These are phyloP conservation scores for Chenopodium album DNA, from an alignment of 148 eudicot genomes.

Conservation along the genomic window DNA sequence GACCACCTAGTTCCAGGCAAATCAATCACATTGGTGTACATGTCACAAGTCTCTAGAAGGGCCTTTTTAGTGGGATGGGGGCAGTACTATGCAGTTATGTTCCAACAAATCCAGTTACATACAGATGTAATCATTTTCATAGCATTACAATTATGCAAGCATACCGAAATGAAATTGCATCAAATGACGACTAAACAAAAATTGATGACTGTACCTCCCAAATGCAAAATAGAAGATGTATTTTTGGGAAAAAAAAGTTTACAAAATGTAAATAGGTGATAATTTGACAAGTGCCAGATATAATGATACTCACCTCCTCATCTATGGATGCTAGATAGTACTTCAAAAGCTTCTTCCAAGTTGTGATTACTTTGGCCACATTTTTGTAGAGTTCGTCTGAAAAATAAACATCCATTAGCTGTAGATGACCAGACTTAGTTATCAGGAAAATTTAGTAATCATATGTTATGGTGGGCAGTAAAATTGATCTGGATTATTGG, in stretches of 20 bases:
- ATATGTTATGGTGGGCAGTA: not conserved
- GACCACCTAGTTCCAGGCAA: no score
- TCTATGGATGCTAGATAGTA: slow-evolving; percentile 67
- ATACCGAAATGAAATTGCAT: no score
- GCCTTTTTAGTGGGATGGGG: not conserved
- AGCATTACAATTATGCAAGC: no score
- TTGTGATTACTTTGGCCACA: slow-evolving; percentile 43
- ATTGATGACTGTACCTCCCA: not conserved
- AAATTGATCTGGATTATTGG: not conserved
- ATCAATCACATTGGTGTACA: not conserved
- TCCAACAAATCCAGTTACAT: not conserved
- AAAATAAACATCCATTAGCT: slow-evolving; percentile 16
- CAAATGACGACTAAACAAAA: not conserved
- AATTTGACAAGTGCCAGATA: not conserved
- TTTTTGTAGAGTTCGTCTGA: slow-evolving; percentile 59
- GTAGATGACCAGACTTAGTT: not conserved
- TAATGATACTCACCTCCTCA: slow-evolving; percentile 60
- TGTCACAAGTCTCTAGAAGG: not conserved
- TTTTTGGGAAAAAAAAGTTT: no score
- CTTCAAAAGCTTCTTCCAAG: slow-evolving; percentile 69
- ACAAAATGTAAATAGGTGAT: not conserved
- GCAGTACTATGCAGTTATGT: not conserved
- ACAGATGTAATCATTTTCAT: no score
- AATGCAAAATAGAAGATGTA: not conserved
- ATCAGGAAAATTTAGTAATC: not conserved